phyloP scores from a whole-genome alignment of 1,284 basidiomycete genomes.

The Tilletia setariae region DNA sequence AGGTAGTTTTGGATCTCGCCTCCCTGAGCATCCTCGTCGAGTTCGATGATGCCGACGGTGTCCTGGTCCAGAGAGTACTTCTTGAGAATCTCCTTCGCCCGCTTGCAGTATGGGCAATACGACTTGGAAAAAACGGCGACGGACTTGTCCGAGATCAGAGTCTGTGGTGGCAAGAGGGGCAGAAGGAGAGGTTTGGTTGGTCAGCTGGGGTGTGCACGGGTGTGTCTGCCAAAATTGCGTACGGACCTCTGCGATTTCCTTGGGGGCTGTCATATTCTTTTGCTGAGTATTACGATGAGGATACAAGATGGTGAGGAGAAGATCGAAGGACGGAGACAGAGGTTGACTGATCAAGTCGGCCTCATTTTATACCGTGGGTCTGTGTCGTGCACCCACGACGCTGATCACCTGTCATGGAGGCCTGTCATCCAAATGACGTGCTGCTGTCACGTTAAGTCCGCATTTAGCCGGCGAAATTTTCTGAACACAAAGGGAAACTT shows the following conservation, averaged over 20 bases:
- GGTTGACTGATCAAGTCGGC: too few species aligned
- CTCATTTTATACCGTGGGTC: too few species aligned
- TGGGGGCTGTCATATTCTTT: slow-evolving; percentile 21
- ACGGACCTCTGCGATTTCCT: slow-evolving; percentile 46
- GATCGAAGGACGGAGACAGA: too few species aligned
- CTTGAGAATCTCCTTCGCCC: slow-evolving; percentile 53
- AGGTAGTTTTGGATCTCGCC: slow-evolving; percentile 53
- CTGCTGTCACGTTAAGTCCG: too few species aligned
- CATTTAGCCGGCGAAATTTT: too few species aligned
- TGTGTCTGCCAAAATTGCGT: neutral
- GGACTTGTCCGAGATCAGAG: slow-evolving; percentile 50
- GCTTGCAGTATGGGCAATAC: slow-evolving; percentile 44
- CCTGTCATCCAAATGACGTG: too few species aligned
- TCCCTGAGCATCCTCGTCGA: slow-evolving; percentile 54
- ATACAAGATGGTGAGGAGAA: too few species aligned
- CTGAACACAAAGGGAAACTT: too few species aligned
- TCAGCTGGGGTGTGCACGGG: neutral
- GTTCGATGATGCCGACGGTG: slow-evolving; percentile 53
- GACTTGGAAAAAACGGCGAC: slow-evolving; percentile 56
- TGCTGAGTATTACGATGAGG: neutral
- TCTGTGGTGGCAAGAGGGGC: slow-evolving; percentile 18
- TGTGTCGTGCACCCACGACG: too few species aligned
- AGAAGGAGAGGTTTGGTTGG: neutral
- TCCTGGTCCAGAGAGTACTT: slow-evolving; percentile 44
- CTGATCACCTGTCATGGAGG: too few species aligned